These are phyloP conservation scores for Potentilla sterilis DNA, from an alignment of 306 rosid genomes.

Conservation along the genomic window DNA sequence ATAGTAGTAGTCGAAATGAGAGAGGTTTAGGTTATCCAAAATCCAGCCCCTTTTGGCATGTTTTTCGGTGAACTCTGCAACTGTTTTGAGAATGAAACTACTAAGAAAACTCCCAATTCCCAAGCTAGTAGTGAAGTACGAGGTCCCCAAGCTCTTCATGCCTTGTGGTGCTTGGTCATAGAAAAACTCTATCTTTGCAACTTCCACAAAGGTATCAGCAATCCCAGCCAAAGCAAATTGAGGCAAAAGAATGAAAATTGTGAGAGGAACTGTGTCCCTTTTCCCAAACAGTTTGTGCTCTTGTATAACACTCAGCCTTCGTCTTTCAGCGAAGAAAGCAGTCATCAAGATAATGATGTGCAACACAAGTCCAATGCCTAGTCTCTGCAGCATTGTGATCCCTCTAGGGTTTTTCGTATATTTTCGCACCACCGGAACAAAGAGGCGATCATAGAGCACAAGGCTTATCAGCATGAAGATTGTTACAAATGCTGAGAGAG, in stretches of 20 bases:
- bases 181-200: conserved; percentile 75
- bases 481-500: conserved; percentile 47
- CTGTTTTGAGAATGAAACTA: conserved; percentile 53
- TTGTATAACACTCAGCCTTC: conserved; percentile 48
- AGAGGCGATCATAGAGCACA: conserved; percentile 50
- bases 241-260: conserved; percentile 72
- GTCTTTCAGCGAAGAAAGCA: conserved; percentile 53
- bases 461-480: conserved; percentile 61
- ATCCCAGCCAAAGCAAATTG: conserved; percentile 69
- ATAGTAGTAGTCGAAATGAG: conserved; percentile 63
- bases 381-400: conserved; percentile 75
- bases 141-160: conserved; percentile 78
- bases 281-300: conserved; percentile 29
- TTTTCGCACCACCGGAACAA: conserved; percentile 44
- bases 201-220: conserved; percentile 64
- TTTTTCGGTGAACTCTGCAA: conserved; percentile 48
- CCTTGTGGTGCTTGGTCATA: conserved; percentile 82
- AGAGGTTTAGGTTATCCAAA: conserved; percentile 61
- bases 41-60: conserved; percentile 61
- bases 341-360: conserved; percentile 42
- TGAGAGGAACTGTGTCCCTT: conserved; percentile 49
- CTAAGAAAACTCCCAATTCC: conserved; percentile 69
- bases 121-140: conserved; percentile 55
- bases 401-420: conserved; percentile 82
- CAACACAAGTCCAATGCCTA: conserved; percentile 63